Base-by-base conservation (phyloP, 257 asterid genomes). In the Forsythia suspensa region DNA sequence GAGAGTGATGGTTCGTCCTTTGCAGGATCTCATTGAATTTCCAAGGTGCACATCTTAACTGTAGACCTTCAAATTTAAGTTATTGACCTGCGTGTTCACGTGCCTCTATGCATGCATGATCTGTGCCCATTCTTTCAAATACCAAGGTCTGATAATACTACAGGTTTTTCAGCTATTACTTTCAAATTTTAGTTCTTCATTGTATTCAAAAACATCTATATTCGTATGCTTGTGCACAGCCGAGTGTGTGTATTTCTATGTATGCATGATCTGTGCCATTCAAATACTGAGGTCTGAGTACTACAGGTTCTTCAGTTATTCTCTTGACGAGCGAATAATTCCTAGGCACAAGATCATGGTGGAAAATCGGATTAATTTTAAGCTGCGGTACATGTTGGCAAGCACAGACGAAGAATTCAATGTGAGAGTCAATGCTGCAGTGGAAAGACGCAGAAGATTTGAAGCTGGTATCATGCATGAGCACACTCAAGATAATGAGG, bases 291-390 rank as follows among this genome's bases (percentile, higher is more conserved):
- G 66, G 34, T 46, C 39, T 38, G 69, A 9, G 3, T 43, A 8
- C 11, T 69, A 43, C 92, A 95, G 99, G 92, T 95, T 89, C 88
- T 95, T 95, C 88, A 95, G 99, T 87, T 95, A 95, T 85, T 93
- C 98, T 8, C 97, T 93, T 13, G 97, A 95, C 11, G 94, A 78
- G 3, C 78, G 97, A 80, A 93, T 95, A 80, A 82, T 88, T 81
- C 98, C 97, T 8, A 84, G 98, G 84, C 97, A 93, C 83, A 84
- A 79, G 86, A 84, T 87, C 10, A 86, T 91, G 91, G 91, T 93
- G 80, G 95, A 89, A 71, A 90, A 92, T 63, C 90, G 91, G 63
- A 67, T 95, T 41, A 92, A 92, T 76, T 95, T 93, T 72, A 95
- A 93, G 91, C 93, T 92, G 46, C 88, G 92, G 5, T 91, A 91